Conservation (phyloP, 2,329 filamentous ascomycete genomes). For the Orbilia javanica region DNA sequence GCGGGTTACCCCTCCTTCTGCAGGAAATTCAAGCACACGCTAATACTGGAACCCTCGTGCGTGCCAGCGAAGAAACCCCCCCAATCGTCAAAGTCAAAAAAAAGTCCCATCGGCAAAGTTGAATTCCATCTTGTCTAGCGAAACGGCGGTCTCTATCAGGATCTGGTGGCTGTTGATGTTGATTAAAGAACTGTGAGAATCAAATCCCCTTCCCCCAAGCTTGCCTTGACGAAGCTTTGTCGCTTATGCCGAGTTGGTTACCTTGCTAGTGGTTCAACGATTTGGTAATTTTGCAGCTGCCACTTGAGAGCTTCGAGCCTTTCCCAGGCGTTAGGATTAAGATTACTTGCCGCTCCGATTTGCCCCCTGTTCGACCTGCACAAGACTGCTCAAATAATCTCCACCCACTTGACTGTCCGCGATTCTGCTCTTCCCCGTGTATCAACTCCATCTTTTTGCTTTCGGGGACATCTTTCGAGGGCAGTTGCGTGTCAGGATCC, state of each 20-base stretch:
- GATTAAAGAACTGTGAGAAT: conserved; percentile 24
- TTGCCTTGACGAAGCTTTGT: conserved; percentile 9
- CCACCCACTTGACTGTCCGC: conserved; percentile 9
- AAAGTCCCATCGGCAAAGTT: conserved; percentile 44
- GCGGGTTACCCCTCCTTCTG: conserved; percentile 59
- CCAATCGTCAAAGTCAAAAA: conserved; percentile 42
- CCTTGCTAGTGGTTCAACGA: conserved; percentile 20
- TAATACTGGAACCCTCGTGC: conserved; percentile 24
- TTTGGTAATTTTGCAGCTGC: conserved; percentile 24
- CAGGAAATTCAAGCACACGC: conserved; percentile 54
- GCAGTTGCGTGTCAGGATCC: conserved; percentile 31
- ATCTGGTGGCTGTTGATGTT: conserved; percentile 14
- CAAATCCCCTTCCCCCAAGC: conserved; percentile 14
- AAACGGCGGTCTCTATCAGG: conserved; percentile 31
- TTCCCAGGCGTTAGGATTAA: conserved; percentile 46
- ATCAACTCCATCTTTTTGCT: background rate
- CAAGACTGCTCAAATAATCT: conserved; percentile 47
- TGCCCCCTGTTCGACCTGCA: conserved; percentile 44
- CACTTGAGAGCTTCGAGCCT: conserved; percentile 18
- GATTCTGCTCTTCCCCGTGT: conserved; percentile 1
- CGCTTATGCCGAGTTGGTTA: conserved; percentile 28
- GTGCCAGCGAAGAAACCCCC: conserved; percentile 49
- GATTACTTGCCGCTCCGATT: conserved; percentile 43
- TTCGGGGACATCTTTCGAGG: conserved; percentile 17
- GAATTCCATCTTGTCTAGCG: conserved; percentile 35